phyloP scores from a whole-genome alignment of 441 rosid species.

The Metrosideros polymorpha region DNA sequence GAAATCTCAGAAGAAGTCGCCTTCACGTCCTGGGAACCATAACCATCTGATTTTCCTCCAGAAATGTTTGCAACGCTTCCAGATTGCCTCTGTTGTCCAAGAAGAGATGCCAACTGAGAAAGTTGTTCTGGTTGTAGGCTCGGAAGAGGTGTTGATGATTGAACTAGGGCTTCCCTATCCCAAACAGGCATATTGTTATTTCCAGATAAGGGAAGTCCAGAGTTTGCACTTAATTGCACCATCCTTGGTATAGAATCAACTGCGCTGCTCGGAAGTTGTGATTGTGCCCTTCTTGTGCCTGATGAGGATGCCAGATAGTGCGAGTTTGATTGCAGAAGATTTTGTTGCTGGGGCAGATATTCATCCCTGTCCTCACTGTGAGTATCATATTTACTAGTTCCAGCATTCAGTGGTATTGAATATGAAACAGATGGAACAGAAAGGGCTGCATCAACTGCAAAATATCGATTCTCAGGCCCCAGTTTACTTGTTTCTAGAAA shows the following conservation, averaged over 20 bases:
- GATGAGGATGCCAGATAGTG: constrained; percentile 29
- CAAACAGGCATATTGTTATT: constrained; percentile 7
- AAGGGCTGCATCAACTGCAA: constrained; percentile 14
- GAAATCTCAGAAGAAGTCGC: constrained; percentile 23
- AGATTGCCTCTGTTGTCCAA: constrained; percentile 50
- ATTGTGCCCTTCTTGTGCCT: constrained; percentile 22
- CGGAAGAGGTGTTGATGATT: constrained; percentile 24
- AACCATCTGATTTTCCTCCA: constrained; percentile 29
- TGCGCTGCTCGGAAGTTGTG: constrained; percentile 21
- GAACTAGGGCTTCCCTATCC: constrained; percentile 19
- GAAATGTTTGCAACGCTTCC: constrained; percentile 28
- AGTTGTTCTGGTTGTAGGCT: constrained; percentile 63
- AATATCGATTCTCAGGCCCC: constrained; percentile 19
- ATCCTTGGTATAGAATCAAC: constrained; percentile 27
- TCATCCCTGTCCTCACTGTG: constrained; percentile 34
- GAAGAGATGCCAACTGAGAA: constrained; percentile 59
- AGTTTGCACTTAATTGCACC: constrained; percentile 22
- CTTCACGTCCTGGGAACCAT: constrained; percentile 28
- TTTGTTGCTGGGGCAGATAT: constrained; percentile 24
- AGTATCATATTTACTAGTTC: constrained; percentile 24
- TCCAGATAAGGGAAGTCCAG: constrained; percentile 22
- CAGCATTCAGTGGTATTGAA: constrained; percentile 20
- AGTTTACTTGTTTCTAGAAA: constrained; percentile 28
- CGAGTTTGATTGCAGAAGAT: constrained; percentile 23
- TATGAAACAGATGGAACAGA: constrained; percentile 26